Conservation (phyloP, 371 early-diverging fungal genomes). For the Rhizomucor miehei region DNA sequence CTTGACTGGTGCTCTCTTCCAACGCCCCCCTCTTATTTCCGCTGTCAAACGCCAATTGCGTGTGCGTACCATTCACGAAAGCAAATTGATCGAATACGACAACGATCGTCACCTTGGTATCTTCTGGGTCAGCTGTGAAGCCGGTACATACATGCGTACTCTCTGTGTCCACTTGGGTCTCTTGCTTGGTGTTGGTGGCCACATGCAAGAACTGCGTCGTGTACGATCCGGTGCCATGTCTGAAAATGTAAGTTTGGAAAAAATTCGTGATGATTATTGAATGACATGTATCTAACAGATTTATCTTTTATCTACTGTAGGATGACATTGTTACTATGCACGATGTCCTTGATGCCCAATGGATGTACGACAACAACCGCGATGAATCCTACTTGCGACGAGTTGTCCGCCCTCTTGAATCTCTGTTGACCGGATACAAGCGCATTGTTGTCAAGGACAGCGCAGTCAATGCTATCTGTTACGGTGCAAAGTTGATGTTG, state of each 20-base stretch:
- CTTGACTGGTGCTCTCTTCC: slow-evolving; percentile 98
- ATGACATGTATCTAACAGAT: not conserved
- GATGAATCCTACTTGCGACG: slow-evolving; percentile 91
- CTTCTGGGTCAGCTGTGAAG: slow-evolving; percentile 99
- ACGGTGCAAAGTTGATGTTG: slow-evolving; percentile 98
- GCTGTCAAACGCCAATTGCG: slow-evolving; percentile 99
- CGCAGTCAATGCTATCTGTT: slow-evolving; percentile 99
- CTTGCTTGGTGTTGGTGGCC: slow-evolving; percentile 96
- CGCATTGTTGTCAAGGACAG: slow-evolving; percentile 99
- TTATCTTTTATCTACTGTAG: no score
- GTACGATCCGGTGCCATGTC: slow-evolving; percentile 94
- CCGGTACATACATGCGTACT: slow-evolving; percentile 99
- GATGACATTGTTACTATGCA: slow-evolving; percentile 99
- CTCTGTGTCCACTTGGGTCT: slow-evolving; percentile 99
- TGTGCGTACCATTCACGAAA: slow-evolving; percentile 97
- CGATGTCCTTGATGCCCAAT: slow-evolving; percentile 98
- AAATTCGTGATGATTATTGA: no score
- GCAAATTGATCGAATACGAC: slow-evolving; percentile 96
- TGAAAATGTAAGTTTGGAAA: slow-evolving; percentile 70
- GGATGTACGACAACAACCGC: slow-evolving; percentile 94
- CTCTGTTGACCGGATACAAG: slow-evolving; percentile 94
- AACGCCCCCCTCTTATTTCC: slow-evolving; percentile 99
- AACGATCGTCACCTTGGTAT: slow-evolving; percentile 94
- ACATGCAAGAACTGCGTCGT: slow-evolving; percentile 99
- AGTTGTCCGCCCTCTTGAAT: slow-evolving; percentile 96